phyloP scores from a whole-genome alignment of 306 rosid genomes.

The Lablab purpureus region DNA sequence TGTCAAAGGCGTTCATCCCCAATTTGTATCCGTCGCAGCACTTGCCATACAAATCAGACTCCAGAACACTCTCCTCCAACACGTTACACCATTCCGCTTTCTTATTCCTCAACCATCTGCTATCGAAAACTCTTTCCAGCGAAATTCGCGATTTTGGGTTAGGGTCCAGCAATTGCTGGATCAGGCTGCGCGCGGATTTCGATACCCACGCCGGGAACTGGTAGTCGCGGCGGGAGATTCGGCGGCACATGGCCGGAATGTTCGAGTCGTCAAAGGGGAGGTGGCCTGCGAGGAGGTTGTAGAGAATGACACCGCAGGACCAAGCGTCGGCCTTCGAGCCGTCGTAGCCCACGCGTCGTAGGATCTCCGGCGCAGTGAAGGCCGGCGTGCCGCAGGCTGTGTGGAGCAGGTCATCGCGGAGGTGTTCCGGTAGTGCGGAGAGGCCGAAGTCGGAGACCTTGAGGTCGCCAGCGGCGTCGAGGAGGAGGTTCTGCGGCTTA shows the following conservation, averaged over 20 bases:
- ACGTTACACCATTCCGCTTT: conserved; percentile 44
- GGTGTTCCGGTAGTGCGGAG: conserved; percentile 85
- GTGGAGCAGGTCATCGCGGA: conserved; percentile 73
- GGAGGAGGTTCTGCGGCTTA: conserved; percentile 88
- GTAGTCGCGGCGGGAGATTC: conserved; percentile 65
- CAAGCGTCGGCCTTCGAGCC: conserved; percentile 88
- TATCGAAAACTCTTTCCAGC: conserved; percentile 50
- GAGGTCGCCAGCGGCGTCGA: conserved; percentile 66
- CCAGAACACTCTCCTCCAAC: conserved; percentile 42
- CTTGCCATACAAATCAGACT: conserved; percentile 29
- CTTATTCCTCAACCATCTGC: conserved; percentile 68
- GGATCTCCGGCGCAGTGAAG: conserved; percentile 86
- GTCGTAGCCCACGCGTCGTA: conserved; percentile 68
- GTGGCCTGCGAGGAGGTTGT: conserved; percentile 68
- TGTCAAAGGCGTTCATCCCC: conserved; percentile 83
- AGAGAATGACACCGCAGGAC: conserved; percentile 92
- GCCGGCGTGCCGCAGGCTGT: conserved; percentile 97
- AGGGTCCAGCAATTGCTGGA: conserved; percentile 75
- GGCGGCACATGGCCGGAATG: conserved; percentile 69
- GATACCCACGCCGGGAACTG: conserved; percentile 68
- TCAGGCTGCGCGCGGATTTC: conserved; percentile 61
- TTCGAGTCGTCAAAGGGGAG: conserved; percentile 79
- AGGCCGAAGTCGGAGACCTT: conserved; percentile 94
- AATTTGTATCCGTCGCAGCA: conserved; percentile 38
- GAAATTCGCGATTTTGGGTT: conserved; percentile 68